Evolutionary conservation across 768 basidiomycete genomes (phyloP).

Genomic region (Lactarius psammicola): DNA sequence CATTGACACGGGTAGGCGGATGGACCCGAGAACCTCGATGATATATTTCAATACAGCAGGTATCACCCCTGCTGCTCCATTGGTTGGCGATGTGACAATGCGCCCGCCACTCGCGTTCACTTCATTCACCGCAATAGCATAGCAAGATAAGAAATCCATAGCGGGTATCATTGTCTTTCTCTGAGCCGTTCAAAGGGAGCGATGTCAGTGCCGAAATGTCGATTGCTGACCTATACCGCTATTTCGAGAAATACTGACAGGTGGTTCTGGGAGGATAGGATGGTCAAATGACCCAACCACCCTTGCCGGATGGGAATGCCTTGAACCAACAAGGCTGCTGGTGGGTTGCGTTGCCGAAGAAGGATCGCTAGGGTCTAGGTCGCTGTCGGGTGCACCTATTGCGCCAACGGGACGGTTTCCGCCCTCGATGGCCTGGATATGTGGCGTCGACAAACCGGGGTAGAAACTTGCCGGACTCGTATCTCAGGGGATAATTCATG

Average conservation of each 20-base stretch:
- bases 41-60: constrained; percentile 91
- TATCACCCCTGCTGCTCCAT: constrained; percentile 92
- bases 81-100: constrained; percentile 93
- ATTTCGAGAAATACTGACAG: constrained; percentile 48
- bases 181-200: constrained; percentile 38
- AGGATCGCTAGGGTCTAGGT: constrained; percentile 28
- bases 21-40: constrained; percentile 51
- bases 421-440: constrained; percentile 39
- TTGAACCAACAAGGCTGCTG: neutral
- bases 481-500: constrained; percentile 11
- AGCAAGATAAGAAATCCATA: constrained; percentile 90
- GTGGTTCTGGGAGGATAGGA: constrained; percentile 75
- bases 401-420: constrained; percentile 32
- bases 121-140: constrained; percentile 94
- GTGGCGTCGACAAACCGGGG: constrained; percentile 44
- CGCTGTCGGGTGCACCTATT: constrained; percentile 27
- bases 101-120: constrained; percentile 91
- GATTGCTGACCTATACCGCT: neutral
- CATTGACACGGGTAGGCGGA: neutral
- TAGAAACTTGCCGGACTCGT: constrained; percentile 43
- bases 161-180: constrained; percentile 86
- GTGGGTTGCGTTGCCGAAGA: constrained; percentile 9
- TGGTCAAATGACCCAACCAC: constrained; percentile 82
- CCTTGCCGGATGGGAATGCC: constrained; percentile 36
- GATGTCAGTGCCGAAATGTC: constrained; percentile 8